Conservation (phyloP, 176 grass and related monocot genomes). For the Areca catechu region DNA sequence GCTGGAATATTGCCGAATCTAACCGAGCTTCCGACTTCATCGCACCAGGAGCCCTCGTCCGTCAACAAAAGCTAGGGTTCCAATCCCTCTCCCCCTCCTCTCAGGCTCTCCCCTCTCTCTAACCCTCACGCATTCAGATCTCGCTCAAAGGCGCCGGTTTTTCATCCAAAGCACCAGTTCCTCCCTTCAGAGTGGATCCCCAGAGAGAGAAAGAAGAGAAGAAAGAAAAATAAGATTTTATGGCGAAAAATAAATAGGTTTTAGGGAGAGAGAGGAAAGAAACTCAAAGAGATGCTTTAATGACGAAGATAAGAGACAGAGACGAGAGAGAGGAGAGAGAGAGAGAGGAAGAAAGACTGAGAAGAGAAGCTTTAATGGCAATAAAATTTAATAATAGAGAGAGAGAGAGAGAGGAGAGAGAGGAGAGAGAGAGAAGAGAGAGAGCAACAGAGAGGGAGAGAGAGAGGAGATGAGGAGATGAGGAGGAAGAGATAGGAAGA, state of each 20-base stretch:
- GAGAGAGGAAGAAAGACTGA: background rate
- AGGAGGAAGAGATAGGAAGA: background rate
- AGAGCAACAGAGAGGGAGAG: background rate
- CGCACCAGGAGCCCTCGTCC: slow-evolving; percentile 2
- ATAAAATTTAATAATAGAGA: slow-evolving; percentile 10
- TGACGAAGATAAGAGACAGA: slow-evolving; percentile 8
- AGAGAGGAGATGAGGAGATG: slow-evolving; percentile 7
- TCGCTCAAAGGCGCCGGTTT: slow-evolving; percentile 5
- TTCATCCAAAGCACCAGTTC: background rate
- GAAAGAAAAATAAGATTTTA: background rate
- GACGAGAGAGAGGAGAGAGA: background rate
- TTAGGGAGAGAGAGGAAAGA: background rate
- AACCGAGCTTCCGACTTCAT: slow-evolving; percentile 73
- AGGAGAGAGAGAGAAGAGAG: slow-evolving; percentile 3
- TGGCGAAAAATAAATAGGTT: slow-evolving; percentile 5
- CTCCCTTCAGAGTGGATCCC: background rate
- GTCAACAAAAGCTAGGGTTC: slow-evolving; percentile 17
- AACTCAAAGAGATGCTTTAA: slow-evolving; percentile 11
- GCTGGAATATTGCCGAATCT: slow-evolving; percentile 80
- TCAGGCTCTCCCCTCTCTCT: background rate
- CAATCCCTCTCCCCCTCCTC: background rate
- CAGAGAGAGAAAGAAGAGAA: slow-evolving; percentile 4
- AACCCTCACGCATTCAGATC: slow-evolving; percentile 14
- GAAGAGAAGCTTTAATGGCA: slow-evolving; percentile 14
- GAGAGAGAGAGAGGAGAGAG: slow-evolving; percentile 1